Conservation (phyloP, 495 filamentous ascomycete species). For the Lasiosphaeria hispida region DNA sequence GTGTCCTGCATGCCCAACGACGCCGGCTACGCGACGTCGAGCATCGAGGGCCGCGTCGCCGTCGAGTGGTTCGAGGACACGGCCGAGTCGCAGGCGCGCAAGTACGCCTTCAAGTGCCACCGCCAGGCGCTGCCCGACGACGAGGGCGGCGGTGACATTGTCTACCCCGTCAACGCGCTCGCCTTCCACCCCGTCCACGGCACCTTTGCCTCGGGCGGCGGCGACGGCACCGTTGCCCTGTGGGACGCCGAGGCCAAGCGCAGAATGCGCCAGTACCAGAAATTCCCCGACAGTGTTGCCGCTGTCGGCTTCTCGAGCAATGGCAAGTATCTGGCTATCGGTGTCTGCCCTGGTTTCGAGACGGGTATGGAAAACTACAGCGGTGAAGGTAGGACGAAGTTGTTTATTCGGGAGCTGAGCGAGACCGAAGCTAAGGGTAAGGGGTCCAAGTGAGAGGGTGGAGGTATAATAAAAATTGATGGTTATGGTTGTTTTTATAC, state of each 20-base stretch:
- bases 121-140: slow-evolving; percentile 56
- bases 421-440: slow-evolving; percentile 90
- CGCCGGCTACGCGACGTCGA: slow-evolving; percentile 81
- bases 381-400: slow-evolving; percentile 66
- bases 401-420: slow-evolving; percentile 77
- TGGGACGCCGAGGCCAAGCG: slow-evolving; percentile 95
- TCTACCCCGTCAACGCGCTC: slow-evolving; percentile 93
- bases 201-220: slow-evolving; percentile 90
- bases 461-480: not conserved
- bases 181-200: slow-evolving; percentile 89
- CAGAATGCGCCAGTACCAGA: slow-evolving; percentile 85
- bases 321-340: slow-evolving; percentile 81
- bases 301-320: slow-evolving; percentile 73
- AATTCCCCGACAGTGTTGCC: slow-evolving; percentile 73
- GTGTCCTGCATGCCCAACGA: slow-evolving; percentile 97
- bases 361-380: slow-evolving; percentile 76
- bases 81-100: slow-evolving; percentile 77
- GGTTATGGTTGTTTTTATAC: not conserved
- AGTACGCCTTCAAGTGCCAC: slow-evolving; percentile 99
- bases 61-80: slow-evolving; percentile 97
- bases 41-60: slow-evolving; percentile 89
- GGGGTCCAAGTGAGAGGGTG: slow-evolving; percentile 49
- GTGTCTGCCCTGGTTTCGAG: slow-evolving; percentile 86
- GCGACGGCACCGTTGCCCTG: slow-evolving; percentile 89
- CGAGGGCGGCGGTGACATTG: slow-evolving; percentile 72